phyloP scores from a whole-genome alignment of 192 early-diverging fungal species.

The Coemansia sp. region DNA sequence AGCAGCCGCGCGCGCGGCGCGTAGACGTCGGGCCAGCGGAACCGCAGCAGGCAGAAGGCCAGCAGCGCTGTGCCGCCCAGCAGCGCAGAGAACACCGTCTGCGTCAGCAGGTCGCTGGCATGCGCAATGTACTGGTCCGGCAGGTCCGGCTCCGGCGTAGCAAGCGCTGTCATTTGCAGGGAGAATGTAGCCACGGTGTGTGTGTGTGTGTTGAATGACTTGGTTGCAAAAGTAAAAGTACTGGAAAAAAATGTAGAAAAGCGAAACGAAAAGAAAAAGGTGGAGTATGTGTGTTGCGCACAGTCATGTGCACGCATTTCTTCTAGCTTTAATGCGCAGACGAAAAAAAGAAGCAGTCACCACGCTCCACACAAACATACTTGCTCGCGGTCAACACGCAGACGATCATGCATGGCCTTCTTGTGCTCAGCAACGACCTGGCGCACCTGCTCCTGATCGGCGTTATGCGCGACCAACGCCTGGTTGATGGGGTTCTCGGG shows the following conservation, averaged over 20 bases:
- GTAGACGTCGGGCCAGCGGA: constrained; percentile 55
- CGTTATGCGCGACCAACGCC: constrained; percentile 69
- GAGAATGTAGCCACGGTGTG: too few relatives aligned
- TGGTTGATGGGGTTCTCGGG: constrained; percentile 82
- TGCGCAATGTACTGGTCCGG: constrained; percentile 45
- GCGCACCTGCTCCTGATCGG: constrained; percentile 60
- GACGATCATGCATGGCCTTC: constrained; percentile 31
- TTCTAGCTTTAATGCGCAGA: too few relatives aligned
- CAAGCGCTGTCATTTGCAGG: too few relatives aligned
- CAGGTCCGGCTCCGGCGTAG: constrained; percentile 10
- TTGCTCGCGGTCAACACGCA: constrained; percentile 14
- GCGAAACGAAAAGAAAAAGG: too few relatives aligned
- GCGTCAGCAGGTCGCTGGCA: constrained; percentile 50
- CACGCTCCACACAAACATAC: too few relatives aligned
- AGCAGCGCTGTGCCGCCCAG: constrained; percentile 45
- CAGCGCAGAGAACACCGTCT: constrained; percentile 35
- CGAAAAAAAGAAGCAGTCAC: too few relatives aligned
- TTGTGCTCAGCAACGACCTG: constrained; percentile 50
- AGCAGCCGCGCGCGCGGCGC: constrained; percentile 48
- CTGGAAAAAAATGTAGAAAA: neutral
- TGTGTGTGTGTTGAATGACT: too few relatives aligned
- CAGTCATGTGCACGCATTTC: too few relatives aligned
- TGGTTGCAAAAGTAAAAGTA: too few relatives aligned
- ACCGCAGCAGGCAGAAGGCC: constrained; percentile 51
- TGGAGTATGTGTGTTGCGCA: too few relatives aligned